phyloP scores from a whole-genome alignment of 2,329 filamentous ascomycete genomes.

The Diaporthe aspalathi region DNA sequence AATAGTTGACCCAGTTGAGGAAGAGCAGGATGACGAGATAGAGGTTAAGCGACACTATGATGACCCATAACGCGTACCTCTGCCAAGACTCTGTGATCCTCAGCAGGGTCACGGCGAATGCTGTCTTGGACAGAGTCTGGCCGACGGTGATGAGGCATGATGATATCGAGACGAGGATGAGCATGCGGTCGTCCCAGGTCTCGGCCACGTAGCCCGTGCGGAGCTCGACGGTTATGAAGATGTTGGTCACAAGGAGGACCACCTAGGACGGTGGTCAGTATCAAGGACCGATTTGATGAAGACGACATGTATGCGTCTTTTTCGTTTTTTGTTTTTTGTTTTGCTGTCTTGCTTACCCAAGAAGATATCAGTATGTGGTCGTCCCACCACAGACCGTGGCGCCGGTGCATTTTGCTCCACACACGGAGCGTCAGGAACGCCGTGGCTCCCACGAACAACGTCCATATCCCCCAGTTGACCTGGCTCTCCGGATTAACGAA shows the following conservation, averaged over 20 bases:
- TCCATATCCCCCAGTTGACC: constrained; percentile 42
- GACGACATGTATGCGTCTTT: not conserved
- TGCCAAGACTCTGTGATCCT: constrained; percentile 58
- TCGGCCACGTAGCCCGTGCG: constrained; percentile 61
- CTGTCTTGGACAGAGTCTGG: constrained; percentile 51
- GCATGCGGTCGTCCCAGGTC: constrained; percentile 63
- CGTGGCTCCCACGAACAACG: constrained; percentile 39
- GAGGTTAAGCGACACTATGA: constrained; percentile 59
- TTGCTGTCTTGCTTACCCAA: too few relatives aligned
- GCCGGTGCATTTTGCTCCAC: constrained; percentile 38
- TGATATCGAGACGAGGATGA: constrained; percentile 61
- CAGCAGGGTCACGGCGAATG: constrained; percentile 52
- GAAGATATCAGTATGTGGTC: constrained; percentile 41
- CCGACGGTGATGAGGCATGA: constrained; percentile 53
- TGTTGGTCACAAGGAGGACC: constrained; percentile 57
- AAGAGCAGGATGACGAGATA: constrained; percentile 60
- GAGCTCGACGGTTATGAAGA: constrained; percentile 58
- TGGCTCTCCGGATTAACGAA: constrained; percentile 37
- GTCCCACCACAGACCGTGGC: constrained; percentile 40
- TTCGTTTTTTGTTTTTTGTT: too few relatives aligned
- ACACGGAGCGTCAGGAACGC: constrained; percentile 41
- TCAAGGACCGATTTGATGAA: not conserved
- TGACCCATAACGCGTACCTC: constrained; percentile 59
- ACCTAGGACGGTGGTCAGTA: constrained; percentile 45
- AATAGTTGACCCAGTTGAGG: constrained; percentile 62